phyloP scores from a whole-genome alignment of 495 filamentous ascomycete genomes.

The Lepidopterella palustris region DNA sequence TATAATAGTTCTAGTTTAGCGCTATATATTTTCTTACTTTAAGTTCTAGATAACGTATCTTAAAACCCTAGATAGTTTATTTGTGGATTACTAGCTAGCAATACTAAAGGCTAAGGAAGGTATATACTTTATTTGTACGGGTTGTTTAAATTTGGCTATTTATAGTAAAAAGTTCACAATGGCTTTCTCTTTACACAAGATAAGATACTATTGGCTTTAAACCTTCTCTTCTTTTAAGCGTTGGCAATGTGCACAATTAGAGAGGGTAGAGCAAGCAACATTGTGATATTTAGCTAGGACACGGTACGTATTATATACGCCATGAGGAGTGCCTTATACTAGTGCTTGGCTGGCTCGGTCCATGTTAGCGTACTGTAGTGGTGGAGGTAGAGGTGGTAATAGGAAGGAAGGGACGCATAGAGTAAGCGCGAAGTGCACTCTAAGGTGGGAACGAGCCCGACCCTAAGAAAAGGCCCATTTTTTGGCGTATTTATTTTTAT shows the following conservation, averaged over 20 bases:
- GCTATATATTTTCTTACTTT: conserved; percentile 3
- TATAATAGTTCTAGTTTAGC: conserved; percentile 5
- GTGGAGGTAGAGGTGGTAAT: too few relatives aligned
- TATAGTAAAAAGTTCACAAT: too few relatives aligned
- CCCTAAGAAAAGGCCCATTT: not conserved
- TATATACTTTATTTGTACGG: too few relatives aligned
- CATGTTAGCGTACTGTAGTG: too few relatives aligned
- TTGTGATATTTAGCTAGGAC: not conserved
- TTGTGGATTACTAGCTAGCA: not conserved
- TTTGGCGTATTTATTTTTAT: not conserved
- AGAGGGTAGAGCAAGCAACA: not conserved
- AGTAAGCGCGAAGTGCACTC: too few relatives aligned
- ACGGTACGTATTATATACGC: not conserved
- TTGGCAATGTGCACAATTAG: not conserved
- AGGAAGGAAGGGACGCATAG: too few relatives aligned
- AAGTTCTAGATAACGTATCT: conserved; percentile 9
- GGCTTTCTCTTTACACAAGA: too few relatives aligned
- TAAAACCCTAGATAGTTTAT: not conserved
- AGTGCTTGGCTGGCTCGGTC: too few relatives aligned
- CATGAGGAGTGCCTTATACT: not conserved
- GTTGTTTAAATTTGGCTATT: too few relatives aligned
- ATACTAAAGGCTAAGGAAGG: too few relatives aligned
- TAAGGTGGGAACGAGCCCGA: not conserved
- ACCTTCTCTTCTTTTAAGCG: conserved; percentile 8
- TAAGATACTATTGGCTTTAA: too few relatives aligned